Conservation (phyloP, 169 alveolate genomes). For the Plasmodium reichenowi region DNA sequence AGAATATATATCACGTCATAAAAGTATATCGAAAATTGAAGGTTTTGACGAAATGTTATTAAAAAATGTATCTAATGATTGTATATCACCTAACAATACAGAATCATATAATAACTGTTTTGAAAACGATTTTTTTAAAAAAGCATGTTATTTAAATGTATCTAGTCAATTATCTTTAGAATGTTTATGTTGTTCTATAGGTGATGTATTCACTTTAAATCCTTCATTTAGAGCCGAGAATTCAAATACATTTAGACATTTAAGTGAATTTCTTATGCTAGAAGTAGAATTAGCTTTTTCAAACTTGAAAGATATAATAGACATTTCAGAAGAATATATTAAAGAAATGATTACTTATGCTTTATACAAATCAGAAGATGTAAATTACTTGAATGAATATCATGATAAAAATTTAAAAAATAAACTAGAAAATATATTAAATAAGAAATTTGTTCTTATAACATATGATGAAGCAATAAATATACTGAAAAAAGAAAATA, state of each 20-base stretch:
- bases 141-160: constrained; percentile 96
- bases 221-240: constrained; percentile 99
- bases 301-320: constrained; percentile 77
- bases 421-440: constrained; percentile 22
- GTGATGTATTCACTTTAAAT: constrained; percentile 97
- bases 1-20: constrained; percentile 35
- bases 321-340: constrained; percentile 74
- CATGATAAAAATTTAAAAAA: constrained; percentile 41
- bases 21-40: not conserved
- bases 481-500: constrained; percentile 77
- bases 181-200: constrained; percentile 94
- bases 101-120: constrained; percentile 24
- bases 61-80: constrained; percentile 96
- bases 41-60: constrained; percentile 87
- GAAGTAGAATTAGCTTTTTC: constrained; percentile 98
- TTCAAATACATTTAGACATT: constrained; percentile 97
- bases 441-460: constrained; percentile 53
- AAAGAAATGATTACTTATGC: constrained; percentile 70
- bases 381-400: constrained; percentile 56
- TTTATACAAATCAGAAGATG: constrained; percentile 73
- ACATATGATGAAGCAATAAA: constrained; percentile 80
- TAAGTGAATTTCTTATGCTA: constrained; percentile 99
- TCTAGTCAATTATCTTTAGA: constrained; percentile 98
- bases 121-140: constrained; percentile 11
- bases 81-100: no score